Conservation (phyloP, 345 rosid species). For the Murraya koenigii region DNA sequence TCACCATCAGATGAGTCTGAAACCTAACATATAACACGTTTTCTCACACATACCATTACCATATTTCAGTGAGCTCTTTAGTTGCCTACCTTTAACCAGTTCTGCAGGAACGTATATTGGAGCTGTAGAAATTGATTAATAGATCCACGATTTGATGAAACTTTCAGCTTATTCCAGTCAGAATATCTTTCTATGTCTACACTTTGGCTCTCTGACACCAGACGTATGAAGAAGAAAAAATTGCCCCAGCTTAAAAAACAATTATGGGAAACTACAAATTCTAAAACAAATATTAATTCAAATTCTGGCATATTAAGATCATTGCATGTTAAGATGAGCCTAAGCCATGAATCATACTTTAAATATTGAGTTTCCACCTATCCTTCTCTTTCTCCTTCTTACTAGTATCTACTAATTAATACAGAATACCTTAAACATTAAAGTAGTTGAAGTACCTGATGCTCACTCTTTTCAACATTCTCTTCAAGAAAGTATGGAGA, state of each 20-base stretch:
- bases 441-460: neutral
- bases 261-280: neutral
- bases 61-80: constrained; percentile 4
- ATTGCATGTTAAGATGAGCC: neutral
- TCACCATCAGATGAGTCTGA: neutral
- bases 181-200: constrained; percentile 50
- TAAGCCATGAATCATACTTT: neutral
- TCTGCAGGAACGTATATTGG: constrained; percentile 45
- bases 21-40: neutral
- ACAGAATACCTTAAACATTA: neutral
- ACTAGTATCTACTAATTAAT: neutral
- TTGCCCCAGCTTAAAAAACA: neutral
- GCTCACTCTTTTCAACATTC: constrained; percentile 31
- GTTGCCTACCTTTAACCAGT: constrained; percentile 43
- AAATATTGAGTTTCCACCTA: neutral
- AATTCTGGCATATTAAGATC: neutral
- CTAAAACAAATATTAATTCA: neutral
- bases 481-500: constrained; percentile 56
- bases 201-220: constrained; percentile 30
- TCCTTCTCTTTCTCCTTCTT: neutral
- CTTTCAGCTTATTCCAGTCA: constrained; percentile 39
- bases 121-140: constrained; percentile 38
- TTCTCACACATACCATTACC: neutral
- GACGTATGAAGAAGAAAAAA: neutral
- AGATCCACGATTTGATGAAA: constrained; percentile 26